Percentiles rank a stretch among this genome's conserved stretches.
Evolutionary conservation across 345 rosid genomes (phyloP).

Genomic region (Psidium guajava): DNA sequence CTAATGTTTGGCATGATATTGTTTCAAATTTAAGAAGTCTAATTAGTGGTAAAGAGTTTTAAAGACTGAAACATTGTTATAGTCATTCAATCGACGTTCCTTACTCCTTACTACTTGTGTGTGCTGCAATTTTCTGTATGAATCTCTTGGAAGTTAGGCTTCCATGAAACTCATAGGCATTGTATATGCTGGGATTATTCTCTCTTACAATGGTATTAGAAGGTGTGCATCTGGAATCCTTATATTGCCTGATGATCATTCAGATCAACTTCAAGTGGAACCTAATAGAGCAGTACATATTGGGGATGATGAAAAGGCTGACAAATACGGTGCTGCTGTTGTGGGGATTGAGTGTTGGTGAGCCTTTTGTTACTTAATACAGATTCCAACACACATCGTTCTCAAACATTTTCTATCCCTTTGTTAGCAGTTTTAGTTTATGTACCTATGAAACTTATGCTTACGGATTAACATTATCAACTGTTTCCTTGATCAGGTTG

Average conservation of each 20-base stretch:
- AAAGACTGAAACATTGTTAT: not conserved
- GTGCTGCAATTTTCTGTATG: not conserved
- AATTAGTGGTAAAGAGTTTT: not conserved
- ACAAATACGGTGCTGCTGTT: constrained; percentile 63
- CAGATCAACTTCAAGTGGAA: constrained; percentile 46
- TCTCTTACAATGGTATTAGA: not conserved
- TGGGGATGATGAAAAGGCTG: constrained; percentile 74
- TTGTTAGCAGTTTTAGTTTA: not conserved
- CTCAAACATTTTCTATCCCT: not conserved
- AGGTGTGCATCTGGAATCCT: not conserved
- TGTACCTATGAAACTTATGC: not conserved
- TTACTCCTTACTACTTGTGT: not conserved
- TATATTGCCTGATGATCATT: not conserved
- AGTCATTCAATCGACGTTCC: not conserved
- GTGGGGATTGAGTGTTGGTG: constrained; percentile 78
- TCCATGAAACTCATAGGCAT: not conserved
- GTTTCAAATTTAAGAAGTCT: not conserved
- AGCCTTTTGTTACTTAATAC: not conserved
- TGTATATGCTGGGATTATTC: not conserved
- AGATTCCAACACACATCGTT: not conserved
- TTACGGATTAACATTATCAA: not conserved
- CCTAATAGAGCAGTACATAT: constrained; percentile 57
- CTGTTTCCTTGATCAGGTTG: constrained; percentile 36
- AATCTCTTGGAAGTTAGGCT: not conserved
- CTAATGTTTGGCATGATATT: not conserved